A percentile compares a stretch with the other conserved stretches of the same genome.
Conservation (phyloP, 352 stramenopile species). For the Plasmopara viticola region DNA sequence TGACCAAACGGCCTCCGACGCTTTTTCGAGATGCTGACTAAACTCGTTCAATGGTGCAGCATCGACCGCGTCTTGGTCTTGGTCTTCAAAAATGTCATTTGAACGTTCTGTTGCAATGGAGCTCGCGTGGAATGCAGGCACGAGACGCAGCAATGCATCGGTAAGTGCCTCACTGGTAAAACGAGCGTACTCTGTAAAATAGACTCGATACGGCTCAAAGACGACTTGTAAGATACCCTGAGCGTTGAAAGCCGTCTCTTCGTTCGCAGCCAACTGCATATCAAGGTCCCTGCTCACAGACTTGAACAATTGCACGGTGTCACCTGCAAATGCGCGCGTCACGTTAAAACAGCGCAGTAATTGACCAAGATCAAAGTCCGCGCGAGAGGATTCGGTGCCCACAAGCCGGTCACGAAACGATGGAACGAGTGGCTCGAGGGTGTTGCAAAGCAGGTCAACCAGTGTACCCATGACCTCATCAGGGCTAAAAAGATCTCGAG, state of each 20-base stretch:
- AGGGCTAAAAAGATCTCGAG: conserved; percentile 40
- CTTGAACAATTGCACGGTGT: conserved; percentile 40
- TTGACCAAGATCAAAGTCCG: conserved; percentile 22
- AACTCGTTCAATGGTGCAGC: conserved; percentile 42
- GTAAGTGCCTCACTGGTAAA: conserved; percentile 38
- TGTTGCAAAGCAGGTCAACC: conserved; percentile 41
- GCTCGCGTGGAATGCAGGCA: conserved; percentile 29
- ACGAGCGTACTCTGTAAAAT: conserved; percentile 49
- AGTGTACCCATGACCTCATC: conserved; percentile 28
- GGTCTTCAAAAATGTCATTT: conserved; percentile 24
- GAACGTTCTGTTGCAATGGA: background rate
- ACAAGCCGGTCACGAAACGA: conserved; percentile 52
- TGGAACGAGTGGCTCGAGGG: conserved; percentile 36
- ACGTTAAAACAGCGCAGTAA: conserved; percentile 40
- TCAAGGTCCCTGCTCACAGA: conserved; percentile 26
- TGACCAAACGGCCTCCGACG: conserved; percentile 29
- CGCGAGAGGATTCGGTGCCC: conserved; percentile 10
- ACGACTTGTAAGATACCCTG: conserved; percentile 19
- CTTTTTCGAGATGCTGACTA: conserved; percentile 52
- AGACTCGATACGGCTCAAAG: conserved; percentile 47
- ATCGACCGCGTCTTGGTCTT: conserved; percentile 16
- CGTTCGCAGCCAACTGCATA: conserved; percentile 6
- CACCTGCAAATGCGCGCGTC: conserved; percentile 37
- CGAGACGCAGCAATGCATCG: conserved; percentile 33
- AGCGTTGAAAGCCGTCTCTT: conserved; percentile 6